Base-by-base conservation (phyloP, 2,329 filamentous ascomycete genomes). In the Aspergillus pseudoglaucus region DNA sequence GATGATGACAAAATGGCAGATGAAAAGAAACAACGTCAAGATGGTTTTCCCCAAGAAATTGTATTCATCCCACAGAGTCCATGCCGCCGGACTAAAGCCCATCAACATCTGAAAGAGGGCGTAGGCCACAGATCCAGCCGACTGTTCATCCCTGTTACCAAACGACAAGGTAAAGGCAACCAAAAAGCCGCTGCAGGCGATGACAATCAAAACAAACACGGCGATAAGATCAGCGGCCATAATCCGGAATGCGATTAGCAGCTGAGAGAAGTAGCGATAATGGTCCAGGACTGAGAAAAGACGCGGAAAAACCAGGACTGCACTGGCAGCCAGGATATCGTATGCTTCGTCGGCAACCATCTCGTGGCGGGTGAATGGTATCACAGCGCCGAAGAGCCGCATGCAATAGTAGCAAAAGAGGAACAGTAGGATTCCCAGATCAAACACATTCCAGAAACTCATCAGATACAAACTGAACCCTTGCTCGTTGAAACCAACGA, bases 401-500 rank as follows among this genome's bases (percentile, higher is more conserved):
- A 96, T 83, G 59, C 87, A 87, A 65, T 95, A 95, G 73, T 96
- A 96, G 47, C 88, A 80, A 59, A 94, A 83, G 58, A 96, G 82
- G 51, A 96, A 75, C 20, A 95, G 72, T 45, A 96, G 72, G 46
- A 96, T 96, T 7, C 90, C 90, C 33, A 96, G 75, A 63, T 96
- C 91, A 66, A 96, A 95, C 33, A 90, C 82, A 66, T 96, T 96
- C 91, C 91, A 96, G 66, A 96, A 93, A 65, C 89, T 95, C 83
- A 96, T 91, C 61, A 96, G 88, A 70, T 96, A 97, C 25, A 97
- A 80, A 33, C 90, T 90, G 65, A 96, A 96, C 2, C 91, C 91
- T 69, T 96, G 90, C 67, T 97, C 91, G 56, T 90, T 95, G 75
- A 96, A 96, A 9, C 90, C 90, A 15, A 96, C 90, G 18, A 97